Base-by-base conservation (phyloP, 2,329 filamentous ascomycete species). In the Volutella citrinella region DNA sequence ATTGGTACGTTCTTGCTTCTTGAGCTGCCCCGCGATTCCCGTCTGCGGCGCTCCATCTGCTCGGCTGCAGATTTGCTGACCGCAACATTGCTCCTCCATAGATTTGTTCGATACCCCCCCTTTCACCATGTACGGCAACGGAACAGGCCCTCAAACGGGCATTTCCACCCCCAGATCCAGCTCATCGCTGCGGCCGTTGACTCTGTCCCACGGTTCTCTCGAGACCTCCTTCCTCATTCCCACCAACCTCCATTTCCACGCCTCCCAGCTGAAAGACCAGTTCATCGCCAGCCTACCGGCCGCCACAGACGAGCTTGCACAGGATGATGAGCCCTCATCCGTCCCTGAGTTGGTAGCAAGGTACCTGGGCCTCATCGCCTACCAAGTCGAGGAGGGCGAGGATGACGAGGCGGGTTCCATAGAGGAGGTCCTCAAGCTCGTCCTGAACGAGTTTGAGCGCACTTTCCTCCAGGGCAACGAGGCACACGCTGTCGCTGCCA, bases 271-370 rank as follows among this genome's bases (percentile, higher is more conserved):
- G 59, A 94, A 91, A 74, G 90, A 96, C 54, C 78, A 82, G 49
- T 98, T 98, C 69, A 78, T 81, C 48, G 76, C 86, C 29, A 88
- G 82, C 46, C 77, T 98, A 51, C 94, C 94, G 34, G 75, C 82
- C 55, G 87, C 93, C 38, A 98, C 94, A 60, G 93, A 98, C 61
- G 93, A 98, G 72, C 80, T 97, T 46, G 94, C 93, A 42, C 89
- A 91, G 61, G 94, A 98, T 72, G 93, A 98, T 54, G 94, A 98
- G 72, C 93, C 93, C n/a, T 97, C 93, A 22, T 98, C 94, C 16
- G 81, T 90, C 28, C 72, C 87, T 27, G 93, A 98, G 70, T 76
- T 98, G 41, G 88, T 98, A 19, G 90, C 88, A 43, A 81, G 91
- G 61, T 98, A 95, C 66, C 81, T 98, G 59, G 89, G 88, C 52